Evolutionary conservation across 768 basidiomycete species (phyloP), one percentile per base, ranked within the genome.

Genomic region (Harrya chromipes): DNA sequence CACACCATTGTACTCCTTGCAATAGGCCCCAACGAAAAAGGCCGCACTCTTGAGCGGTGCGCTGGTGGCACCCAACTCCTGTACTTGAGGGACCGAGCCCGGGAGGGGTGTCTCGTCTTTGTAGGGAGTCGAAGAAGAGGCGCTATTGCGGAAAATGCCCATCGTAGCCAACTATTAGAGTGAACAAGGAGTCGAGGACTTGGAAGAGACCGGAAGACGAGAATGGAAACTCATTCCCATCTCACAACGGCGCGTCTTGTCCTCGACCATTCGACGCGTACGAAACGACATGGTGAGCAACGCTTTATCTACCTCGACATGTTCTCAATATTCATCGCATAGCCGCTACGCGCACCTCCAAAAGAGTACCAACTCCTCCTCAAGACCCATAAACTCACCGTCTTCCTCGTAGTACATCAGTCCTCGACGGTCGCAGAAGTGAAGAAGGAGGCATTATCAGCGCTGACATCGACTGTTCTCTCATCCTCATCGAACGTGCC

Each of bases 1-100:
- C 87, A 45, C 53, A 97, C 95, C 95, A 73, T 95, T 98, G 74
- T 84, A 95, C 49, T 93, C 90, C 71, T 92, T 92, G 81, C 95
- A 99, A 67, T 91, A 81, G 33, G 89, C 86, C 24, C 93, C 97
- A 67, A 99, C 84, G 74, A 97, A 97, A 81, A 97, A 98, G 8
- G 92, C 87, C 1, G 95, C 93, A 59, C 88, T 90, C 76, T 98
- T 97, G 63, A 98, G 75, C 2, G 95, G 97, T 51, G 85, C 97
- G 57, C 91, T 94, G 1, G 92, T 92, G 38, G 75, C 78, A 36
- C 94, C 95, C 39, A 99, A 71, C 71, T 99, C 97, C 52, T 82
- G 76, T 33, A 97, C 90, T 63, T 82, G 84, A 29, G 94, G 93
- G 16, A 85, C 57, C 53, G 80, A 65, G 27, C 73, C 72, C 0